Conservation (phyloP, 2,329 filamentous ascomycete species). For the Trichoderma hamatum region DNA sequence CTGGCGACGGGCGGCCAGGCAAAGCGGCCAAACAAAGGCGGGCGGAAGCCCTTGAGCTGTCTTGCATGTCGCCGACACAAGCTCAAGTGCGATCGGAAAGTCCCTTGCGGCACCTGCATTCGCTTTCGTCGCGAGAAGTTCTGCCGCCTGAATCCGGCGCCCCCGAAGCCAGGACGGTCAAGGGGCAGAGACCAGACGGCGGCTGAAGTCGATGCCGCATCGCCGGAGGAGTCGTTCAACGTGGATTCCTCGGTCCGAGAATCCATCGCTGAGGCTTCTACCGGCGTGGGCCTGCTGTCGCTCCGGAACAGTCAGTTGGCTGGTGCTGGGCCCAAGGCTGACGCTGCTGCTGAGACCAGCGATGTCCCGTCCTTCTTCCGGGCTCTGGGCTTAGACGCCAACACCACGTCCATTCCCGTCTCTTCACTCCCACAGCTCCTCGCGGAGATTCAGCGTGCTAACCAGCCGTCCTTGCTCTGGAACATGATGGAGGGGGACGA, state of each 20-base stretch:
- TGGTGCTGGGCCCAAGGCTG: background rate
- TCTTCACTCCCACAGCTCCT: constrained; percentile 24
- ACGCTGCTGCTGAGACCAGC: background rate
- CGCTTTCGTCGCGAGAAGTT: constrained; percentile 38
- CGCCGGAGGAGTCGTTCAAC: background rate
- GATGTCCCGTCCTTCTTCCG: constrained; percentile 7
- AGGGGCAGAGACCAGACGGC: background rate
- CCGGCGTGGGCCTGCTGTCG: background rate
- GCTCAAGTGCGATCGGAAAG: constrained; percentile 38
- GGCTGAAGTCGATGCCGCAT: background rate
- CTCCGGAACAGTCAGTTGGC: background rate
- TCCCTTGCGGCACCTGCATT: constrained; percentile 38
- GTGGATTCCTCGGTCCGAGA: background rate
- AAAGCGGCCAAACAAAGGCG: constrained; percentile 2
- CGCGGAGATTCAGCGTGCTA: constrained; percentile 17
- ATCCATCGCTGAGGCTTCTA: background rate
- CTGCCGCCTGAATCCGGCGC: constrained; percentile 37
- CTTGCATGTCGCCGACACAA: constrained; percentile 40
- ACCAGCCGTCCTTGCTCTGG: constrained; percentile 11
- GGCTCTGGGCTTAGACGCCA: background rate
- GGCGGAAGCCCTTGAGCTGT: constrained; percentile 35
- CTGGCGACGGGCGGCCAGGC: background rate
- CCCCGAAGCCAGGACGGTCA: constrained; percentile 12
- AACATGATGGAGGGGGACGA: constrained; percentile 19
- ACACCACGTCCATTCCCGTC: background rate